Base-by-base conservation (phyloP, 2,329 filamentous ascomycete genomes). In the Fusarium clavum region DNA sequence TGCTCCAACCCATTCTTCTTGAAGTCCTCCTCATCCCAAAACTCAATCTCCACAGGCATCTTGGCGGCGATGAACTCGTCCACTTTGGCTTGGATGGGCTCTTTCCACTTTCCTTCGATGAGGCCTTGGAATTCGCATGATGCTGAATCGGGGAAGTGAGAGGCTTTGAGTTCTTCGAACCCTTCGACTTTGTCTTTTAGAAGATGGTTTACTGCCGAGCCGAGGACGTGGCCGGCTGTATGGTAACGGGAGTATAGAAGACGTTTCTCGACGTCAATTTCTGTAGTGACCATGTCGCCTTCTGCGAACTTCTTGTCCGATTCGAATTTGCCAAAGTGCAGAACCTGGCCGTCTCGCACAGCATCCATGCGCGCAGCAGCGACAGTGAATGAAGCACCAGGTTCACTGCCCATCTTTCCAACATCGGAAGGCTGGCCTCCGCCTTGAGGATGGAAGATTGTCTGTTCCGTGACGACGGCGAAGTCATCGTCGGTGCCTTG, bases 401-500 rank as follows among this genome's bases (percentile, higher is more conserved):
- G 49, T 0, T 67, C 58, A 20, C 72, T 67, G 1, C 78, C 79
- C 67, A 93, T 91, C 43, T 75, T 80, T 22, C 91, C 91, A 13
- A 84, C 82, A 67, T 94, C 91, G 0, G 87, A 90, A 1, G 91
- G 91, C 73, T 94, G 91, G 10, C 91, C 91, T 64, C 91, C 91
- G 22, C 91, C 91, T 77, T 94, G 91, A 0, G 90, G 88, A 67
- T 94, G 90, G 79, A 94, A 94, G 65, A 93, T 90, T n/a, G 91
- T 93, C 48, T 86, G 79, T 3, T 86, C 81, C 0, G 89, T 91
- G 8, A 88, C 83, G 22, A 92, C 77, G n/a, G 89, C 85, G 73
- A 85, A 83, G 70, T 88, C 83, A 3, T 83, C 77, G 8, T 85
- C 82, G 11, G 76, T 76, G 7, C 81, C 83, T 14, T 85, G 79